These are phyloP conservation scores for Cerrena zonata DNA, from an alignment of 1,284 basidiomycete species.

Conservation along the genomic window DNA sequence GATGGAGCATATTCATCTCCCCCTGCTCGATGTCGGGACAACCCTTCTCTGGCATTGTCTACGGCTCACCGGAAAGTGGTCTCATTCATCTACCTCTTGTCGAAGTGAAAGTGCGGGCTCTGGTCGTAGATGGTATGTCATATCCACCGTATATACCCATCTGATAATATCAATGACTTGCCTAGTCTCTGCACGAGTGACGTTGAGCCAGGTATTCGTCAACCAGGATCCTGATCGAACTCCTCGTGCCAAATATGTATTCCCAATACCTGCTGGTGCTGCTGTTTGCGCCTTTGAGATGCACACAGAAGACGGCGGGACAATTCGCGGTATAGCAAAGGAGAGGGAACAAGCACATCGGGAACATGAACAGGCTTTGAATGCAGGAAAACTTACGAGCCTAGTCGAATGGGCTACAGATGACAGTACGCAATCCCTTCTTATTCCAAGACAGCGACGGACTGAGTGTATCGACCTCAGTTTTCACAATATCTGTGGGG, in stretches of 20 bases:
- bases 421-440: conserved; percentile 38
- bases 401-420: conserved; percentile 46
- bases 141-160: not conserved
- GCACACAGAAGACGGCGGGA: conserved; percentile 32
- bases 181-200: conserved; percentile 46
- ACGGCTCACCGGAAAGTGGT: not conserved
- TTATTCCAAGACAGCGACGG: too few species aligned
- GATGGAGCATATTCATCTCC: too few species aligned
- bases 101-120: not conserved
- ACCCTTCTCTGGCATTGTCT: conserved; percentile 1
- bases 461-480: not conserved
- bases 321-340: conserved; percentile 44
- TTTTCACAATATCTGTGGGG: conserved; percentile 52
- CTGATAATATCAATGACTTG: not conserved
- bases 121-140: not conserved
- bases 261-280: conserved; percentile 53
- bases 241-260: conserved; percentile 46
- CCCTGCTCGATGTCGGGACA: not conserved
- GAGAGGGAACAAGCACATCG: conserved; percentile 41
- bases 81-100: not conserved
- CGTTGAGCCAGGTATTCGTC: conserved; percentile 42
- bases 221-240: conserved; percentile 36
- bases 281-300: conserved; percentile 48
- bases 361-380: conserved; percentile 38
- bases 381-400: conserved; percentile 37